Evolutionary conservation across 1,284 basidiomycete species (phyloP), one percentile per base, ranked within the genome.

Genomic region (Tilletia walkeri): DNA sequence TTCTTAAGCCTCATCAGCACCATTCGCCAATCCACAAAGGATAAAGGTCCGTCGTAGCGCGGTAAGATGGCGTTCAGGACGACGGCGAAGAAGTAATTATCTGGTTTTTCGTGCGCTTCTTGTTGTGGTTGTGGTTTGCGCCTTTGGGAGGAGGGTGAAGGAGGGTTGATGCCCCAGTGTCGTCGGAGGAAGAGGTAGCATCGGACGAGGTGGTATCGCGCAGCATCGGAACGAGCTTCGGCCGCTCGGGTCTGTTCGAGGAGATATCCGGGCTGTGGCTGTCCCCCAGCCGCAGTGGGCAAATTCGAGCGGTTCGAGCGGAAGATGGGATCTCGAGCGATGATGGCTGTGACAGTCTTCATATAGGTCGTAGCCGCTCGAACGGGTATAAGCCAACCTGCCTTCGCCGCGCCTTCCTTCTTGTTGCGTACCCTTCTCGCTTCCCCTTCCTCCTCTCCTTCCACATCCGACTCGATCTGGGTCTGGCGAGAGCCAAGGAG

Each of bases 21-120:
- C 59, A 63, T 39, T 36, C 59, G 59, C 59, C 59, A 63, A n/a
- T 63, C 38, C 30, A 63, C 59, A 63, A 63, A 63, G 10, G 59
- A 5, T 3, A 63, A 38, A 0, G 59, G 59, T 16, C 59, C 59
- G 39, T 63, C 59, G 36, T 63, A 18, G 14, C 59, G 30, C 16
- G 59, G 59, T 36, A 63, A 16, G 18, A 34, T 16, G 59, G 34
- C 30, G 59, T 63, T 41, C 12, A 63, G 59, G 36, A 63, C 6
- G 59, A 63, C 59, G 34, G 59, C 59, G 36, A 63, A 63, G 59
- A 63, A 63, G 34, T 63, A 63, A 3, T 20, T 10, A n/a, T 63
- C 59, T 7, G 59, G 59, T 14, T 45, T 53, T 7, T 53, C 50
- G 10, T 18, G 41, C 41, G 41, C 41, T 7, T 45, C 41, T 48